Base-by-base conservation (phyloP, 129 eudicot genomes). In the Dittrichia graveolens region DNA sequence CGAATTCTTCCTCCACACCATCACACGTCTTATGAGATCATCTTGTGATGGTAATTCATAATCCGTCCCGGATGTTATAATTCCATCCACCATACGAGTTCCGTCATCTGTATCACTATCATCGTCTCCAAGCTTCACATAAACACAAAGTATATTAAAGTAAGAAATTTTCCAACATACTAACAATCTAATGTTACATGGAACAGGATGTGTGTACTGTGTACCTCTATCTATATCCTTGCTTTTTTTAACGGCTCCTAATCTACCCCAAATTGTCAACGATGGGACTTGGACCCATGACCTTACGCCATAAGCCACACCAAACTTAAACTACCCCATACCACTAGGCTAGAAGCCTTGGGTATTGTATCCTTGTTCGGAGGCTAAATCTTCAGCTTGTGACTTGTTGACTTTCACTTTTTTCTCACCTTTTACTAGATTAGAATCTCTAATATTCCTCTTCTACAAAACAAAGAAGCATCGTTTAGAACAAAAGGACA, bases 31-130 rank as follows among this genome's bases (percentile, higher is more conserved):
- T 52, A 94, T 88, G 8, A 94, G 88, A 74, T 95, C 99, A 65
- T 82, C 95, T 74, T 95, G 97, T 63, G 99, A 78, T 52, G 99
- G 99, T 39, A 90, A 88, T 76, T 95, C 91, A 62, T 95, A 95
- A 38, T 81, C 85, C 7, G 91, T 78, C 12, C 87, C 95, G 15
- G 94, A 83, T 67, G 97, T 75, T 67, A 91, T 62, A 48, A 94
- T 76, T 18, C 98, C 98, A 67, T 94, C 99, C 71, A 94, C 85
- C 96, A 90, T 94, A 59, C 65, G 76, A 12, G 75, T 85, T 31
- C 67, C 92, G 49, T 81, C 85, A 41, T 84, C 98, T n/a, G 85
- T 11, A 79, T 84, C 85, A 31, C 82, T 80, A 18, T 64, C 92
- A 56, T 81, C 91, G 16, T 81, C 92, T 45, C 65, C 82, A 71